These are phyloP conservation scores for Vitis riparia DNA, from an alignment of 164 flowering plant species.

Conservation along the genomic window DNA sequence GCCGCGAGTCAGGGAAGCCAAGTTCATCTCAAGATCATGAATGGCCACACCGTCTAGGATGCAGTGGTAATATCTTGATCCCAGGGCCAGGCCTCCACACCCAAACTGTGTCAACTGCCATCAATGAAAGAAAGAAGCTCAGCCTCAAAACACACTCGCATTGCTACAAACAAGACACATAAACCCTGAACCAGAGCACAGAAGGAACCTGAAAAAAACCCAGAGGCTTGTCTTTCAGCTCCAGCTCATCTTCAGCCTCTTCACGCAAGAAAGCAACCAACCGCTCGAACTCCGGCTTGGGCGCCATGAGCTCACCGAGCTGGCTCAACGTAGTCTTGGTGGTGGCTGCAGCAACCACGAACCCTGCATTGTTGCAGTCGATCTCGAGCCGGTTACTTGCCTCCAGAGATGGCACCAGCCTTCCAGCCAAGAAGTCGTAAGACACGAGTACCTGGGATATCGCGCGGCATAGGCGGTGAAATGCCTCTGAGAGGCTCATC, in stretches of 20 bases:
- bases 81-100: slow-evolving; percentile 34
- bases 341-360: slow-evolving; percentile 27
- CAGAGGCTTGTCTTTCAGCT: slow-evolving; percentile 25
- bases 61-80: slow-evolving; percentile 28
- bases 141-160: no score
- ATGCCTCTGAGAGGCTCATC: slow-evolving; percentile 15
- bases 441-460: slow-evolving; percentile 16
- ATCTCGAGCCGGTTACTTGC: no score
- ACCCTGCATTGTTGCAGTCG: no score
- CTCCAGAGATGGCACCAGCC: slow-evolving; percentile 9
- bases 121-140: no score
- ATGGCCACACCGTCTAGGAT: slow-evolving; percentile 22
- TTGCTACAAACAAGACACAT: no score
- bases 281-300: slow-evolving; percentile 21
- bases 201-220: slow-evolving; percentile 19
- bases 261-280: slow-evolving; percentile 22
- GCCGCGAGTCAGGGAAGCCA: slow-evolving; percentile 28
- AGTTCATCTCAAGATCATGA: slow-evolving; percentile 18
- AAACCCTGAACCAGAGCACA: not conserved
- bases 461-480: not conserved
- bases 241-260: slow-evolving; percentile 1
- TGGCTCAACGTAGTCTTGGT: slow-evolving; percentile 10
- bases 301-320: slow-evolving; percentile 21
- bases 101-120: slow-evolving; percentile 31
- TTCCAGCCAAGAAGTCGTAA: slow-evolving; percentile 28